Conservation (phyloP, 305 asterid genomes). For the Fraxinus platypoda region DNA sequence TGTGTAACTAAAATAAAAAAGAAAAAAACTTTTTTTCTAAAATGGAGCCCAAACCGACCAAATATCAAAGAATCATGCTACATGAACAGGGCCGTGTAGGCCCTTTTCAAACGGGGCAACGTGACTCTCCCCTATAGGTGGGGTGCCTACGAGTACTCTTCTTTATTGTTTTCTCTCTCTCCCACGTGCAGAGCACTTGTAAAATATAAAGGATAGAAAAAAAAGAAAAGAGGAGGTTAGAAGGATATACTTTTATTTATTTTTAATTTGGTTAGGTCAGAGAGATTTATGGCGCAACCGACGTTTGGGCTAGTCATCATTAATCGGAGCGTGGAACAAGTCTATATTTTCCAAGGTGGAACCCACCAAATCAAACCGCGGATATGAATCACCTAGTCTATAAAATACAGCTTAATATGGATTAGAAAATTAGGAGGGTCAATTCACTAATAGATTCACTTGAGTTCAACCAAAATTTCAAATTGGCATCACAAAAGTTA, state of each 20-base stretch:
- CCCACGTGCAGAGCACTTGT: background rate
- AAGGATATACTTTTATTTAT: background rate
- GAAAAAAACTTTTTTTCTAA: no score
- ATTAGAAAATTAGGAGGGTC: background rate
- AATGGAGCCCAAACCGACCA: no score
- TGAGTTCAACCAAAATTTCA: background rate
- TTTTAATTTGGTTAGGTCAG: background rate
- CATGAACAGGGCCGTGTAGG: no score
- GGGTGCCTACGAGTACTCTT: no score
- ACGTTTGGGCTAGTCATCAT: background rate
- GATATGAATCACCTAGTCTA: constrained; percentile 1
- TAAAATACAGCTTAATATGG: background rate
- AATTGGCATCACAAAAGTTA: background rate
- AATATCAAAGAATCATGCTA: no score
- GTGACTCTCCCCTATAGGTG: no score
- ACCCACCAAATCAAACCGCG: background rate
- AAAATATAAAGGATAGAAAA: background rate
- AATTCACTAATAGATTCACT: background rate
- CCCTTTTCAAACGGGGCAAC: no score
- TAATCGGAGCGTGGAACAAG: background rate
- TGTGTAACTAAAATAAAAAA: no score
- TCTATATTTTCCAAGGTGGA: background rate
- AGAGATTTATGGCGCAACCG: constrained; percentile 4
- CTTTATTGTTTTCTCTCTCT: background rate
- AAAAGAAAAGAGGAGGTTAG: background rate